Conservation (phyloP, 805 yeast genomes). For the Wickerhamomyces mucosus region DNA sequence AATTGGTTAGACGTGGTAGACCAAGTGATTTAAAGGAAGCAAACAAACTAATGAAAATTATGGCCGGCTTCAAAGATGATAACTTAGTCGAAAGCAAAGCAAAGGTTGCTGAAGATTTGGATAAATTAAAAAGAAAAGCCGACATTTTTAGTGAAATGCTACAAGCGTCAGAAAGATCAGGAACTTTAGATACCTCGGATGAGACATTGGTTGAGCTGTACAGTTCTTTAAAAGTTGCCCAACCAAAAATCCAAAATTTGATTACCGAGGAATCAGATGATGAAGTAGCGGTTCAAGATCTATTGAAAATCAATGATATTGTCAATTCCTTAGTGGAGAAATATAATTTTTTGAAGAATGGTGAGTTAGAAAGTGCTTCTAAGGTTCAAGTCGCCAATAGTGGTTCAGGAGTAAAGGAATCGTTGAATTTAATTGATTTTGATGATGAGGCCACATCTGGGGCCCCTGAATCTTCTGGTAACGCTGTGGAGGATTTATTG, state of each 20-base stretch:
- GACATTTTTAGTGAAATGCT: conserved; percentile 87
- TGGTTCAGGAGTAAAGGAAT: conserved; percentile 22
- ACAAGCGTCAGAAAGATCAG: conserved; percentile 33
- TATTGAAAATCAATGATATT: conserved; percentile 64
- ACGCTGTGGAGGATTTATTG: conserved; percentile 55
- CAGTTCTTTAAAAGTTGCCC: conserved; percentile 69
- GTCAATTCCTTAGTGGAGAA: conserved; percentile 62
- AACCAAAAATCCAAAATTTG: conserved; percentile 79
- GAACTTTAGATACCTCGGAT: conserved; percentile 27
- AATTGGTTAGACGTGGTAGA: conserved; percentile 87
- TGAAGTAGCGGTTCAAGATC: conserved; percentile 53
- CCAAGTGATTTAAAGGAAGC: conserved; percentile 96
- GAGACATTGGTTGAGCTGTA: conserved; percentile 79
- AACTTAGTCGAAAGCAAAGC: conserved; percentile 54
- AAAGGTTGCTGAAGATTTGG: conserved; percentile 74
- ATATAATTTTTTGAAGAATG: conserved; percentile 54
- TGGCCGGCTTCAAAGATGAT: conserved; percentile 96
- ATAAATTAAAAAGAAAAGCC: conserved; percentile 74
- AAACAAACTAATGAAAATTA: conserved; percentile 89
- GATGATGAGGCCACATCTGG: conserved; percentile 35
- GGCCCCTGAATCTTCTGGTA: conserved; percentile 21
- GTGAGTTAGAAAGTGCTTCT: conserved; percentile 49
- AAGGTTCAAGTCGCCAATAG: conserved; percentile 32
- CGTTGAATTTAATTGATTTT: conserved; percentile 61
- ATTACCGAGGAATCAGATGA: conserved; percentile 71